These are phyloP conservation scores for Baorangia bicolor DNA, from an alignment of 768 basidiomycete species.

Conservation along the genomic window DNA sequence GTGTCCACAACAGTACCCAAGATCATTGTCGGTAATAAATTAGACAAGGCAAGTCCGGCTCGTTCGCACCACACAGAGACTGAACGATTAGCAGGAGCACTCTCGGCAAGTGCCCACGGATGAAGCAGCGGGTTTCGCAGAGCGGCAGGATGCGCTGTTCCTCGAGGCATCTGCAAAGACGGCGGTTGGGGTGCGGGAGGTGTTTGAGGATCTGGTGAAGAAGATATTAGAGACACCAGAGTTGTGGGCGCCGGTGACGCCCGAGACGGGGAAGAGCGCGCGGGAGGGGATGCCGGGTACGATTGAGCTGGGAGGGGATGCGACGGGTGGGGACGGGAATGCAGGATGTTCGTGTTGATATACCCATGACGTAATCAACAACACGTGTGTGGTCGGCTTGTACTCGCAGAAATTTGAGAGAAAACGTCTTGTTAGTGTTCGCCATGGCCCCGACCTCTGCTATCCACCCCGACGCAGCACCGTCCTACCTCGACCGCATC, in stretches of 20 bases:
- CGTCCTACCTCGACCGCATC: constrained; percentile 57
- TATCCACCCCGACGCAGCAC: not conserved
- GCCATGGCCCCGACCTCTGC: constrained; percentile 24
- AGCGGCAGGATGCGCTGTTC: constrained; percentile 80
- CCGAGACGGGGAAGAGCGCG: constrained; percentile 9
- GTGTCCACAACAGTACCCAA: constrained; percentile 83
- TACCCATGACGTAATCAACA: constrained; percentile 24
- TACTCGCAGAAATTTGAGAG: constrained; percentile 3
- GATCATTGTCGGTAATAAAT: constrained; percentile 93
- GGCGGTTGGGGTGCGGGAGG: constrained; percentile 74
- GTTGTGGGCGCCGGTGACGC: constrained; percentile 57
- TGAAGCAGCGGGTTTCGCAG: constrained; percentile 80
- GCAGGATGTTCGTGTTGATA: constrained; percentile 37
- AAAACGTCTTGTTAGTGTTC: not conserved
- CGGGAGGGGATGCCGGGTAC: constrained; percentile 42
- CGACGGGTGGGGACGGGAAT: constrained; percentile 13
- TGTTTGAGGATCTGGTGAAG: constrained; percentile 74
- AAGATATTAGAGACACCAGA: constrained; percentile 82
- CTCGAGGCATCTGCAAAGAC: constrained; percentile 95
- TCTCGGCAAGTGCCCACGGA: constrained; percentile 80
- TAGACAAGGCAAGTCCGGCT: constrained; percentile 73
- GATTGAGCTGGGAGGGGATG: constrained; percentile 33
- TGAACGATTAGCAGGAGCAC: constrained; percentile 60
- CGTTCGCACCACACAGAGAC: not conserved
- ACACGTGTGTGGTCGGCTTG: constrained; percentile 8